phyloP scores from a whole-genome alignment of 139 green algal genomes.

The Pleodorina starrii region DNA sequence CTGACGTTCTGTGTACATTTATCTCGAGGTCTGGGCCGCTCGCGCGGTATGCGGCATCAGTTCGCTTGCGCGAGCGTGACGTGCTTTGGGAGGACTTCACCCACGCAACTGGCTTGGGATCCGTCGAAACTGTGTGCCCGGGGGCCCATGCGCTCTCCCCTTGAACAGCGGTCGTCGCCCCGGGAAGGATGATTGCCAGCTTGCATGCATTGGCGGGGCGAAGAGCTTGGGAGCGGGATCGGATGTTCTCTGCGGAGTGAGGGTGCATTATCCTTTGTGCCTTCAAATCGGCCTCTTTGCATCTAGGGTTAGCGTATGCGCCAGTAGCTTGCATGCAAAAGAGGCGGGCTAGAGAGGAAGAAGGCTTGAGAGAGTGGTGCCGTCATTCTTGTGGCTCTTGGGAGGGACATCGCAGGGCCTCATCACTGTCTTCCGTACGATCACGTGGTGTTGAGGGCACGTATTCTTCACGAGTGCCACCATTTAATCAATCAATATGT shows the following conservation, averaged over 20 bases:
- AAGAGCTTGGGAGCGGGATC: neutral
- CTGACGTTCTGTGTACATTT: conserved; percentile 38
- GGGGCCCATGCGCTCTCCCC: neutral
- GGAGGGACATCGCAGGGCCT: neutral
- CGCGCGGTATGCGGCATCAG: neutral
- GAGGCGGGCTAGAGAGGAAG: neutral
- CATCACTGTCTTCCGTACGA: neutral
- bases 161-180: neutral
- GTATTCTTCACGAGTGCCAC: neutral
- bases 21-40: neutral
- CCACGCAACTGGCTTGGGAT: neutral
- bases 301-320: conserved; percentile 19
- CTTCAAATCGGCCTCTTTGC: conserved; percentile 1
- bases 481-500: conserved; percentile 35
- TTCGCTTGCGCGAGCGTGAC: neutral
- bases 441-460: conserved; percentile 16
- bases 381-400: neutral
- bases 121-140: neutral
- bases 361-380: neutral
- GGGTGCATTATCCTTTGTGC: neutral
- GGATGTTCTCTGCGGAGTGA: neutral
- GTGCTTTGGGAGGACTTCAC: neutral
- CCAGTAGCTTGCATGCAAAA: conserved; percentile 24
- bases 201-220: neutral
- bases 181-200: neutral